phyloP scores from a whole-genome alignment of 495 filamentous ascomycete species.

The Hypoxylon subgilvum region DNA sequence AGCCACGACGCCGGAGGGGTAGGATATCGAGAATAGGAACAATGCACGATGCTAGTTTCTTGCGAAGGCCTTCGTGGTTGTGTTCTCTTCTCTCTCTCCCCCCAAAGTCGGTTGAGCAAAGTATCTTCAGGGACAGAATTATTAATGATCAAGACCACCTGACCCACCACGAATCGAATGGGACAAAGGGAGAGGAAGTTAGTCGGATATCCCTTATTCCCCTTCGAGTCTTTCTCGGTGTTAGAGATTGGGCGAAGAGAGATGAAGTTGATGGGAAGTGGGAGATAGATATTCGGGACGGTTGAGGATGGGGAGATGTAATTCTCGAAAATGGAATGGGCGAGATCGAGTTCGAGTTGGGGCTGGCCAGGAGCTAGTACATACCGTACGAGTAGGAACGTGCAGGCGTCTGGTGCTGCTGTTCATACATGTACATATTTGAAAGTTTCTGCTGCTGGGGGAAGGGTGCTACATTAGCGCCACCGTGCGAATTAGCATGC shows the following conservation, averaged over 20 bases:
- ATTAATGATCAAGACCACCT: not conserved
- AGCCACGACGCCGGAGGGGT: not conserved
- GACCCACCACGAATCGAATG: not conserved
- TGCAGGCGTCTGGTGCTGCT: too few species aligned
- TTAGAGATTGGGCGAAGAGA: too few species aligned
- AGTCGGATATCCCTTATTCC: too few species aligned
- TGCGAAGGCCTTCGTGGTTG: too few species aligned
- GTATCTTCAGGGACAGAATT: too few species aligned
- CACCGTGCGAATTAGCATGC: too few species aligned
- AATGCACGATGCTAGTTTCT: not conserved
- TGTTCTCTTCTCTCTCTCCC: not conserved
- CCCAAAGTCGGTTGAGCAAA: too few species aligned
- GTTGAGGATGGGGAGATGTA: constrained; percentile 28
- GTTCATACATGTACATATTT: too few species aligned
- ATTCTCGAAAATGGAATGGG: constrained; percentile 32
- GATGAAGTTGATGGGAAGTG: constrained; percentile 4
- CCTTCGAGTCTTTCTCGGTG: too few species aligned
- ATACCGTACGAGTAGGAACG: constrained; percentile 39
- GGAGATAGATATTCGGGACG: constrained; percentile 1
- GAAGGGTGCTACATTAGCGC: constrained; percentile 11
- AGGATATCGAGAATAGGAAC: constrained; percentile 1
- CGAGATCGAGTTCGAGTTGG: too few species aligned
- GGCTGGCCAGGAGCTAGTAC: too few species aligned
- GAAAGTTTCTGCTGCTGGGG: constrained; percentile 29
- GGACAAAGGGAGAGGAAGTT: not conserved